These are phyloP conservation scores for Scolecobasidium constrictum DNA, from an alignment of 2,329 filamentous ascomycete species.

Conservation along the genomic window DNA sequence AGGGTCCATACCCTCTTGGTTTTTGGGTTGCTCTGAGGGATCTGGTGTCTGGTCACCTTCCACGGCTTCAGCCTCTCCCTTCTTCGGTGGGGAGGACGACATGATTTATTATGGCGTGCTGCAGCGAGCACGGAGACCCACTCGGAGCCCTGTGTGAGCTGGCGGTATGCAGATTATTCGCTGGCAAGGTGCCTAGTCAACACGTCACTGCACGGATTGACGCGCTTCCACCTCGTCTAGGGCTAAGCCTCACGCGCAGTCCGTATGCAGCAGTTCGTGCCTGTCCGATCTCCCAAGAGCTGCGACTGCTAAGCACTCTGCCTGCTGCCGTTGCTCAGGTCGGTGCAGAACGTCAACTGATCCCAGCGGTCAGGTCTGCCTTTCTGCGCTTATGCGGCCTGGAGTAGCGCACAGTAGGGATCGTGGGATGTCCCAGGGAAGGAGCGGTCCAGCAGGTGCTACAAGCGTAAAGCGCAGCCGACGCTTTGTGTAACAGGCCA, in stretches of 20 bases:
- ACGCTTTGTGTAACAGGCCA: neutral
- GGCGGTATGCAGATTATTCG: conserved; percentile 18
- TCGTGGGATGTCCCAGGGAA: no score
- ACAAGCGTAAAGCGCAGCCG: conserved; percentile 2
- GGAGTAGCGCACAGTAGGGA: neutral
- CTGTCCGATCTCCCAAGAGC: no score
- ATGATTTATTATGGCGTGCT: conserved; percentile 67
- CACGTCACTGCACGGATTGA: conserved; percentile 9
- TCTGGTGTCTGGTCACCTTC: conserved; percentile 58
- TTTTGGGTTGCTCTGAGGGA: conserved; percentile 58
- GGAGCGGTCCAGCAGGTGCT: neutral
- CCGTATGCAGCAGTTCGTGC: no score
- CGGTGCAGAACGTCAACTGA: no score
- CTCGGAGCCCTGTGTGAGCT: conserved; percentile 34
- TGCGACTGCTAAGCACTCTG: no score
- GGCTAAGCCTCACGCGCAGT: neutral
- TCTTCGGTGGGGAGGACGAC: conserved; percentile 89
- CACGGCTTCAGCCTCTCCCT: conserved; percentile 77
- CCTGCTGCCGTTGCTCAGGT: no score
- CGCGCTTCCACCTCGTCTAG: conserved; percentile 4
- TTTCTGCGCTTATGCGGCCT: neutral
- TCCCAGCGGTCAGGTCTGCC: neutral
- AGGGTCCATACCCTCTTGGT: conserved; percentile 60
- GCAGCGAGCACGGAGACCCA: conserved; percentile 24
- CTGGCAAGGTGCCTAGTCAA: conserved; percentile 6